These are phyloP conservation scores for Mucor irregularis DNA, from an alignment of 371 early-diverging fungal species.

Conservation along the genomic window DNA sequence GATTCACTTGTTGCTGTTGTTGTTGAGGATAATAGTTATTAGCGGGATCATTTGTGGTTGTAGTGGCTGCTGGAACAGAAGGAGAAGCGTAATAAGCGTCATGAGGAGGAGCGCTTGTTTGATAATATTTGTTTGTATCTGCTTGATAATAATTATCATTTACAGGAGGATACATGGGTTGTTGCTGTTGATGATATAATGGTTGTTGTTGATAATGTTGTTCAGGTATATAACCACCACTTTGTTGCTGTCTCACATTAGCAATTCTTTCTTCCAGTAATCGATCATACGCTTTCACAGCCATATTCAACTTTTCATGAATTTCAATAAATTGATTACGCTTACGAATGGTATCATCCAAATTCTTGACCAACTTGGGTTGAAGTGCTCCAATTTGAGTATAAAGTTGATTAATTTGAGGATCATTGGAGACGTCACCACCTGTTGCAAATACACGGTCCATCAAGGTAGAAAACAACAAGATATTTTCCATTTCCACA, in stretches of 20 bases:
- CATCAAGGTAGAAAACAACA: slow-evolving; percentile 70
- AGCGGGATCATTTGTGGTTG: slow-evolving; percentile 2
- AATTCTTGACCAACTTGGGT: slow-evolving; percentile 66
- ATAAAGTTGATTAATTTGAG: slow-evolving; percentile 68
- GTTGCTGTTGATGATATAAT: slow-evolving; percentile 3
- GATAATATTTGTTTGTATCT: slow-evolving; percentile 6
- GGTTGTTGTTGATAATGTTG: slow-evolving; percentile 20
- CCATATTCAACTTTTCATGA: slow-evolving; percentile 79
- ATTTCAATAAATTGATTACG: slow-evolving; percentile 61
- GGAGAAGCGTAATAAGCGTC: not conserved
- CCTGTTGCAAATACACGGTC: slow-evolving; percentile 60
- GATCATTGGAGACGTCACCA: slow-evolving; percentile 62
- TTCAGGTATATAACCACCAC: slow-evolving; percentile 6
- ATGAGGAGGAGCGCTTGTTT: slow-evolving; percentile 9
- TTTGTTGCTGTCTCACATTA: slow-evolving; percentile 1
- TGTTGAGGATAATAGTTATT: not conserved
- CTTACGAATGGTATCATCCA: slow-evolving; percentile 67
- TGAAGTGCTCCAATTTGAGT: slow-evolving; percentile 72
- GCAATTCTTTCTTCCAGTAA: slow-evolving; percentile 73
- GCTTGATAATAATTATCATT: slow-evolving; percentile 1
- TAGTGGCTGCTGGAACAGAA: slow-evolving; percentile 5
- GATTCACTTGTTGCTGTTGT: not conserved
- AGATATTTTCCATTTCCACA: slow-evolving; percentile 75
- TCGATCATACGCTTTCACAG: slow-evolving; percentile 82
- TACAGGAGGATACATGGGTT: not conserved